Evolutionary conservation across 2,329 filamentous ascomycete species (phyloP).

Genomic region (Eurotiales sp.): DNA sequence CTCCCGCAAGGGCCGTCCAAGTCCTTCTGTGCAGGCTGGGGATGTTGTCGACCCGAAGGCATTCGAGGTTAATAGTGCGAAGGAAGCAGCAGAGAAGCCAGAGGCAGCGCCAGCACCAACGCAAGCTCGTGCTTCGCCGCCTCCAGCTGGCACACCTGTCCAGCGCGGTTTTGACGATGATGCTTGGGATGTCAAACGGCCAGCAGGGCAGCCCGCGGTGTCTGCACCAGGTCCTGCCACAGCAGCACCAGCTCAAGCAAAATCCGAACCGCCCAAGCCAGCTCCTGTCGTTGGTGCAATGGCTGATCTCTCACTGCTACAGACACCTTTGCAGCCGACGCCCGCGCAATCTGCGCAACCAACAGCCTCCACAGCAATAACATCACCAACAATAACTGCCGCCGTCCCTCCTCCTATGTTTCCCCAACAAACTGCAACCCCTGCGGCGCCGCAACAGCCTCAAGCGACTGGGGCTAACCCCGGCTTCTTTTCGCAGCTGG

Average conservation of each 20-base stretch:
- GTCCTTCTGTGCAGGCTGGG: slow-evolving; percentile 78
- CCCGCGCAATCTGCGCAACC: slow-evolving; percentile 57
- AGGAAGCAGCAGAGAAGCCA: slow-evolving; percentile 38
- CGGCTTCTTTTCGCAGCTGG: slow-evolving; percentile 15
- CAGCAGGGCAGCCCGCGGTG: slow-evolving; percentile 43
- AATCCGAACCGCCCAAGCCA: slow-evolving; percentile 36
- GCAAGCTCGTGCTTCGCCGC: slow-evolving; percentile 47
- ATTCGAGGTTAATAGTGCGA: slow-evolving; percentile 63
- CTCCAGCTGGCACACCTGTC: slow-evolving; percentile 48
- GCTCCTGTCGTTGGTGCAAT: slow-evolving; percentile 68
- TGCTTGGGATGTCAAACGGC: slow-evolving; percentile 92
- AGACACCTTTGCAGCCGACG: slow-evolving; percentile 56
- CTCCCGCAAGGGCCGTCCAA: slow-evolving; percentile 81
- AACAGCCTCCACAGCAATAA: slow-evolving; percentile 33
- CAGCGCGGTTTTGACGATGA: slow-evolving; percentile 83
- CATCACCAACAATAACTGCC: slow-evolving; percentile 36
- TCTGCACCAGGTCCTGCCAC: slow-evolving; percentile 30
- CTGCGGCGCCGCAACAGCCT: slow-evolving; percentile 37
- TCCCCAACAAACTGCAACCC: slow-evolving; percentile 33
- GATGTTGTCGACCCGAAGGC: slow-evolving; percentile 85
- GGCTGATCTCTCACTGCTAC: slow-evolving; percentile 63
- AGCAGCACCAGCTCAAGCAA: slow-evolving; percentile 36
- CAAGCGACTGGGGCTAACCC: slow-evolving; percentile 26
- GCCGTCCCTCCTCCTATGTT: slow-evolving; percentile 37
- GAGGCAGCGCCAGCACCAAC: slow-evolving; percentile 51